These are phyloP conservation scores for Alternaria panax DNA, from an alignment of 2,329 filamentous ascomycete genomes.

Conservation along the genomic window DNA sequence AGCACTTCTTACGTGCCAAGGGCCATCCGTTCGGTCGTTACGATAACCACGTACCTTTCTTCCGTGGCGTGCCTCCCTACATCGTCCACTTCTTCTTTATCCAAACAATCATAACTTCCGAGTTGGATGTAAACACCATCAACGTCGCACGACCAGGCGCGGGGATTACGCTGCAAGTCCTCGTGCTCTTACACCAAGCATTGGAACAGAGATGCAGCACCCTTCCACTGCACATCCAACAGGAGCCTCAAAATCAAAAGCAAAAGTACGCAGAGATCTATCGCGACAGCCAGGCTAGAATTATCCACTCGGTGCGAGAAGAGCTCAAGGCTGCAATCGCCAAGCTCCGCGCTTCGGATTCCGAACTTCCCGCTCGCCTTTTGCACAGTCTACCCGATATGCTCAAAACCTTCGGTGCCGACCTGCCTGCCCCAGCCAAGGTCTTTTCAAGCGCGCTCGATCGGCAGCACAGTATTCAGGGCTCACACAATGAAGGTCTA, in stretches of 20 bases:
- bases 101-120: slow-evolving; percentile 30
- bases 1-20: slow-evolving; percentile 43
- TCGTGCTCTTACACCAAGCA: slow-evolving; percentile 34
- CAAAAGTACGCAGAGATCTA: slow-evolving; percentile 55
- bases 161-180: slow-evolving; percentile 33
- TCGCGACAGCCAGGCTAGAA: slow-evolving; percentile 50
- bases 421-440: slow-evolving; percentile 16
- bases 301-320: slow-evolving; percentile 33
- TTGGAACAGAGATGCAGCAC: slow-evolving; percentile 29
- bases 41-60: slow-evolving; percentile 34
- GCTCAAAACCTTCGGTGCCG: slow-evolving; percentile 16
- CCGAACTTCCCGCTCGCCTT: slow-evolving; percentile 7
- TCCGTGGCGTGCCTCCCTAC: slow-evolving; percentile 45
- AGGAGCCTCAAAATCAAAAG: slow-evolving; percentile 40
- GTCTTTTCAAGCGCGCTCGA: slow-evolving; percentile 20
- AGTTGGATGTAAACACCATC: slow-evolving; percentile 22
- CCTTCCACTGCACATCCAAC: slow-evolving; percentile 21
- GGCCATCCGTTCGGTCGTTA: slow-evolving; percentile 47
- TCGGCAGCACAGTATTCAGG: slow-evolving; percentile 22
- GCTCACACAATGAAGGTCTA: slow-evolving; percentile 16
- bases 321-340: slow-evolving; percentile 31
- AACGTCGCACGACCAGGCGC: slow-evolving; percentile 20
- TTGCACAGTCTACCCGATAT: slow-evolving; percentile 26
- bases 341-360: slow-evolving; percentile 7
- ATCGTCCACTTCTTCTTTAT: slow-evolving; percentile 45